Percentiles rank a stretch among this genome's conserved stretches.
phyloP scores from a whole-genome alignment of 2,329 filamentous ascomycete genomes.

The Hymenoscyphus occultus region DNA sequence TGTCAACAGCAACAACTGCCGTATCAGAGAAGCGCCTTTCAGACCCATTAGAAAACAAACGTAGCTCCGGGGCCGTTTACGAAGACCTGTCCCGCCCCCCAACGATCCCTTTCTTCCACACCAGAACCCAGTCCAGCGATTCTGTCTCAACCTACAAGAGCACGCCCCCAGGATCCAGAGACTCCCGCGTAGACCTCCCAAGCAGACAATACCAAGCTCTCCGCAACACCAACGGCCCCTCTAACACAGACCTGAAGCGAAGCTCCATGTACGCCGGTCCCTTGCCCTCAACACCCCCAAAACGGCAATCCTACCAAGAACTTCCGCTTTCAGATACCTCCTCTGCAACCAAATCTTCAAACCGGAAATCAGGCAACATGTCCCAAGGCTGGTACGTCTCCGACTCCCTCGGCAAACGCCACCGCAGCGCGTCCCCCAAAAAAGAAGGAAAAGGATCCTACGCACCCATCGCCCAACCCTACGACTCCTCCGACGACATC shows the following conservation, averaged over 20 bases:
- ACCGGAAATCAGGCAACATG: slow-evolving; percentile 15
- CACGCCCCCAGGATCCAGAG: slow-evolving; percentile 48
- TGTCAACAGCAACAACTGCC: slow-evolving; percentile 25
- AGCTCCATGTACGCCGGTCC: slow-evolving; percentile 38
- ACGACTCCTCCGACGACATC: slow-evolving; percentile 38
- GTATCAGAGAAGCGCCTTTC: slow-evolving; percentile 61
- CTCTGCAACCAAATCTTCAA: slow-evolving; percentile 21
- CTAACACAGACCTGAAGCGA: slow-evolving; percentile 45
- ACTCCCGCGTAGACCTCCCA: slow-evolving; percentile 54
- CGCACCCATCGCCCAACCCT: slow-evolving; percentile 39
- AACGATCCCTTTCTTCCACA: slow-evolving; percentile 77
- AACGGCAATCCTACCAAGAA: slow-evolving; percentile 35
- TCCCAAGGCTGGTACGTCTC: slow-evolving; percentile 31
- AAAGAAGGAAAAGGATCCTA: slow-evolving; percentile 29
- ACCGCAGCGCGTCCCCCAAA: slow-evolving; percentile 28
- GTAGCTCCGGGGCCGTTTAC: slow-evolving; percentile 44
- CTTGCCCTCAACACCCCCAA: slow-evolving; percentile 21
- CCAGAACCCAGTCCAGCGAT: slow-evolving; percentile 61
- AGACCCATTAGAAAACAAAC: slow-evolving; percentile 42
- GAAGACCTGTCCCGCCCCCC: slow-evolving; percentile 48
- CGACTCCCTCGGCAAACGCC: slow-evolving; percentile 34
- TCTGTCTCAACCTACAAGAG: slow-evolving; percentile 52
- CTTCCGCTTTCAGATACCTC: slow-evolving; percentile 45
- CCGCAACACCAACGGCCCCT: slow-evolving; percentile 45
- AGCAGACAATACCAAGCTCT: slow-evolving; percentile 54